These are phyloP conservation scores for Russula compacta DNA, from an alignment of 768 basidiomycete species.

Conservation along the genomic window DNA sequence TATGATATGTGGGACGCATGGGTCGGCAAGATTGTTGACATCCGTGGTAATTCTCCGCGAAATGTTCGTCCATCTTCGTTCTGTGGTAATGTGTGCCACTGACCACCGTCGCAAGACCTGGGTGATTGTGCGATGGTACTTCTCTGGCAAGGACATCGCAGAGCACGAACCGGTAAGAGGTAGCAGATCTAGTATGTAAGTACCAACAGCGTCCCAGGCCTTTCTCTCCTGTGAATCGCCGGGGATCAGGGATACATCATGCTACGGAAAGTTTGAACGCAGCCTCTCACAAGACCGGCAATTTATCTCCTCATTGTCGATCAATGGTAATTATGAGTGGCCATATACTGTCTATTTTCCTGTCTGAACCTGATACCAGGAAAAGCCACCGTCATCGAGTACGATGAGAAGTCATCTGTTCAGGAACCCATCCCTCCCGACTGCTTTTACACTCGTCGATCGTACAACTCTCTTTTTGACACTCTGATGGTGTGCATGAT, in stretches of 20 bases:
- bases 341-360: no score
- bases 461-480: not conserved
- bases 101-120: not conserved
- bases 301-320: not conserved
- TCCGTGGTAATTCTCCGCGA: constrained; percentile 7
- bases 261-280: constrained; percentile 13
- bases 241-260: not conserved
- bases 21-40: constrained; percentile 9
- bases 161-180: not conserved
- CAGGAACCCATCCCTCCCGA: constrained; percentile 3
- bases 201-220: not conserved
- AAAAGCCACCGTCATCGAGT: not conserved
- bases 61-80: not conserved
- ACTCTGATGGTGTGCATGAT: not conserved
- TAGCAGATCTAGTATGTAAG: not conserved
- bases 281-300: constrained; percentile 3
- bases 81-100: not conserved
- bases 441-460: constrained; percentile 6
- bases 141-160: constrained; percentile 9
- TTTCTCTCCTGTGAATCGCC: not conserved
- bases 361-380: not conserved
- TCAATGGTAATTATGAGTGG: constrained; percentile 4
- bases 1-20: constrained; percentile 5
- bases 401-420: not conserved
- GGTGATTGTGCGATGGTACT: constrained; percentile 3